phyloP scores from a whole-genome alignment of 306 rosid genomes.

The Clitoria ternatea region DNA sequence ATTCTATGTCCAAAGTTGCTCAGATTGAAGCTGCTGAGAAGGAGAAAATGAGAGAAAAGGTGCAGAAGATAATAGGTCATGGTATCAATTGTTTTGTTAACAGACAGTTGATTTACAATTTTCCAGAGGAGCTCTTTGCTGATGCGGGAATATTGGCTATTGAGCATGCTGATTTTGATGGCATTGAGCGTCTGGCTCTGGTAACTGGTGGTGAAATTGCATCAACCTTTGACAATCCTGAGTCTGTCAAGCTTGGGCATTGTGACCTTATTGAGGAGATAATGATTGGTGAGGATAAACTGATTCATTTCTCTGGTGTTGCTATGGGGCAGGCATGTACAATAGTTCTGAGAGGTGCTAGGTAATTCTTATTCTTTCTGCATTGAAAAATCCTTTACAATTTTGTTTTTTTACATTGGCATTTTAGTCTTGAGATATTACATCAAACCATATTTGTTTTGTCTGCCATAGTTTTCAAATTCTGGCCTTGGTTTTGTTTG shows the following conservation, averaged over 20 bases:
- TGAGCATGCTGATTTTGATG: conserved; percentile 95
- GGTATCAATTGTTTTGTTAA: conserved; percentile 92
- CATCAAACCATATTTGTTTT: not conserved
- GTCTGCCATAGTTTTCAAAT: not conserved
- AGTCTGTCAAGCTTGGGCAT: conserved; percentile 81
- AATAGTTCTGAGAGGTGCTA: conserved; percentile 86
- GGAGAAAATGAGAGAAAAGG: conserved; percentile 95
- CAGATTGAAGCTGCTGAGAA: conserved; percentile 95
- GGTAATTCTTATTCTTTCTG: conserved; percentile 47
- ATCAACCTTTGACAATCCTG: conserved; percentile 82
- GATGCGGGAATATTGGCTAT: conserved; percentile 89
- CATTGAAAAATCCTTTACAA: not conserved
- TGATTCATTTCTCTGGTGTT: conserved; percentile 95
- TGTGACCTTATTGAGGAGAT: conserved; percentile 83
- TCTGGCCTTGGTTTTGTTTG: not conserved
- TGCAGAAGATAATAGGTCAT: conserved; percentile 84
- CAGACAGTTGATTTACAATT: conserved; percentile 84
- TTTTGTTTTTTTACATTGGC: not conserved
- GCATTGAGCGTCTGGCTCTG: conserved; percentile 77
- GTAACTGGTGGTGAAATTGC: conserved; percentile 94
- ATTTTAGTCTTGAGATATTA: not conserved
- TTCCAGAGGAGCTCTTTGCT: conserved; percentile 86
- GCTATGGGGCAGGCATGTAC: conserved; percentile 97
- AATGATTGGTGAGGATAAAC: conserved; percentile 94
- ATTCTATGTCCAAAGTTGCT: conserved; percentile 91